A percentile compares a stretch with the other conserved stretches of the same genome.
phyloP scores from a whole-genome alignment of 2,329 filamentous ascomycete genomes.

The Diaporthe aspalathi region DNA sequence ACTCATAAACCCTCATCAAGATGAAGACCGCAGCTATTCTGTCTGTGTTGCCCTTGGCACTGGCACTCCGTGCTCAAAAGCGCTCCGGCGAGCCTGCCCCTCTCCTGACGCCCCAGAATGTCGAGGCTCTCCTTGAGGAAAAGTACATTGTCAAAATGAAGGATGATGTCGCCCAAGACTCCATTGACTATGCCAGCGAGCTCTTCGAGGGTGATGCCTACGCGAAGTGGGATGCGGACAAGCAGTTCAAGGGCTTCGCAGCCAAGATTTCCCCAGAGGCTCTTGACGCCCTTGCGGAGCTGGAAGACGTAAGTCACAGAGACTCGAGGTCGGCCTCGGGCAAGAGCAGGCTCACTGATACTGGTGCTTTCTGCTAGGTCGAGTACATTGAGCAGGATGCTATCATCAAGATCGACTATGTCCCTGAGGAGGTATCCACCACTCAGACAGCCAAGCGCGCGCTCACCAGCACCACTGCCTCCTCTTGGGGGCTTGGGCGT shows the following conservation, averaged over 20 bases:
- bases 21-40: conserved; percentile 14
- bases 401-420: conserved; percentile 22
- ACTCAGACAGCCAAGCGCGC: conserved; percentile 22
- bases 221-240: conserved; percentile 11
- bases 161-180: not conserved
- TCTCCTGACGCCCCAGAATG: not conserved
- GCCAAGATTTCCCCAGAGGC: conserved; percentile 8
- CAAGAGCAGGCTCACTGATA: not conserved
- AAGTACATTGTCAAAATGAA: conserved; percentile 29
- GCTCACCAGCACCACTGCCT: conserved; percentile 8
- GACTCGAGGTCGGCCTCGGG: not conserved
- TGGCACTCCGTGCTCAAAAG: conserved; percentile 15
- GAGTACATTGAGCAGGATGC: conserved; percentile 27
- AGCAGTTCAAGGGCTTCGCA: conserved; percentile 18
- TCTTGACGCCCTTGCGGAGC: conserved; percentile 8
- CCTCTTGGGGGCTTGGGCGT: conserved; percentile 46
- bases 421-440: conserved; percentile 7
- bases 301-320: conserved; percentile 15
- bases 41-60: conserved; percentile 12
- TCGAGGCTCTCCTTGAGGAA: conserved; percentile 13
- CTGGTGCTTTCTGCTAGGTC: not conserved
- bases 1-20: not conserved
- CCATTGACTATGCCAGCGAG: conserved; percentile 15
- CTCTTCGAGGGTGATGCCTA: conserved; percentile 22
- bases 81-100: conserved; percentile 9